Percentiles rank a stretch among this genome's conserved stretches.
These are phyloP conservation scores for Ulmus americana DNA, from an alignment of 331 rosid species.

Conservation along the genomic window DNA sequence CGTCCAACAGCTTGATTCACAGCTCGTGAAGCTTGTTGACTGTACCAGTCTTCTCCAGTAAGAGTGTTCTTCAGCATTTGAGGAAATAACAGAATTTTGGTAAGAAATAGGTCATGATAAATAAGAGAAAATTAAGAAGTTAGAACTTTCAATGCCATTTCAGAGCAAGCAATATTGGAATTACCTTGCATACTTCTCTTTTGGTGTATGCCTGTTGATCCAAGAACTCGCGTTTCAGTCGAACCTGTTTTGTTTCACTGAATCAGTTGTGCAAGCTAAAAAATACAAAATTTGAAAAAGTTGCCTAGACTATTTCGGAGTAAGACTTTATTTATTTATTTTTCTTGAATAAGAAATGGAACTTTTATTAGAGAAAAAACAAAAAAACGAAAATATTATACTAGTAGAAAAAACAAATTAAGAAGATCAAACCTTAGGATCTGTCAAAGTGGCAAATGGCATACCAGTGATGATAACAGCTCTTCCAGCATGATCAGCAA, in stretches of 20 bases:
- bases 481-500: constrained; percentile 96
- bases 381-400: constrained; percentile 17
- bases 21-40: constrained; percentile 90
- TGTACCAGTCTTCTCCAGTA: constrained; percentile 93
- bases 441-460: constrained; percentile 80
- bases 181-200: constrained; percentile 49
- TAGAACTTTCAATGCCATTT: constrained; percentile 3
- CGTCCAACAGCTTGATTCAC: constrained; percentile 98
- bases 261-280: constrained; percentile 21
- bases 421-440: constrained; percentile 67
- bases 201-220: constrained; percentile 53
- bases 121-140: neutral
- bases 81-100: constrained; percentile 7
- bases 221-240: constrained; percentile 85
- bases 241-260: constrained; percentile 49
- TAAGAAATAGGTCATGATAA: constrained; percentile 1
- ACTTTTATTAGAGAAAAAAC: neutral
- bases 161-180: constrained; percentile 17
- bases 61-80: constrained; percentile 38
- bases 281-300: constrained; percentile 11
- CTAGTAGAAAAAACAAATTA: constrained; percentile 10
- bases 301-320: neutral
- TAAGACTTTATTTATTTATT: no score
- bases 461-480: constrained; percentile 91
- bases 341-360: no score